phyloP scores from a whole-genome alignment of 2,329 filamentous ascomycete genomes.

The Colletotrichum camelliae region DNA sequence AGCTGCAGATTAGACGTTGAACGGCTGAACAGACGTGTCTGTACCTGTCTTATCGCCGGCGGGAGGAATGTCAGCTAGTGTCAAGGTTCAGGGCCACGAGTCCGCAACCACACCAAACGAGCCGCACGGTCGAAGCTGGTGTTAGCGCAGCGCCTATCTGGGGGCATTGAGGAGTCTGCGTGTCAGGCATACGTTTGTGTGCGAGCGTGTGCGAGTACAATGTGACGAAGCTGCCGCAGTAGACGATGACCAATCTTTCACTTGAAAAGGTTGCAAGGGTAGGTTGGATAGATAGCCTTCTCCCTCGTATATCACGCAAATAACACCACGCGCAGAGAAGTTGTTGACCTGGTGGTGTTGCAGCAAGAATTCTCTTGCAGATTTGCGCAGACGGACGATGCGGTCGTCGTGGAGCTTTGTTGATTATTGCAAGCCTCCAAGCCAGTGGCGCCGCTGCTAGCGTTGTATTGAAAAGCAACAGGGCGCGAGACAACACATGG shows the following conservation, averaged over 20 bases:
- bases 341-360: not conserved
- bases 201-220: not conserved
- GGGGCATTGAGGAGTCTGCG: not conserved
- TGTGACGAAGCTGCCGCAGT: not conserved
- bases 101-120: not conserved
- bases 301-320: not conserved
- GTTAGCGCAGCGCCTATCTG: not conserved
- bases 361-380: not conserved
- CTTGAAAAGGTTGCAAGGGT: slow-evolving; percentile 1
- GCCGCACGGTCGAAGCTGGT: not conserved
- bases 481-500: slow-evolving; percentile 7
- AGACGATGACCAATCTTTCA: not conserved
- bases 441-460: slow-evolving; percentile 14
- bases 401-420: not conserved
- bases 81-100: not conserved
- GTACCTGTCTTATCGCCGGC: not conserved
- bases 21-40: not conserved
- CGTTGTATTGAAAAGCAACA: slow-evolving; percentile 10
- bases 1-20: not conserved
- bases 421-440: not conserved
- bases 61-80: not conserved
- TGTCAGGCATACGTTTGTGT: not conserved
- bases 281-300: not conserved
- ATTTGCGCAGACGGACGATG: not conserved
- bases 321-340: not conserved